phyloP scores from a whole-genome alignment of 2,329 filamentous ascomycete genomes.

The Colletotrichum phormii region DNA sequence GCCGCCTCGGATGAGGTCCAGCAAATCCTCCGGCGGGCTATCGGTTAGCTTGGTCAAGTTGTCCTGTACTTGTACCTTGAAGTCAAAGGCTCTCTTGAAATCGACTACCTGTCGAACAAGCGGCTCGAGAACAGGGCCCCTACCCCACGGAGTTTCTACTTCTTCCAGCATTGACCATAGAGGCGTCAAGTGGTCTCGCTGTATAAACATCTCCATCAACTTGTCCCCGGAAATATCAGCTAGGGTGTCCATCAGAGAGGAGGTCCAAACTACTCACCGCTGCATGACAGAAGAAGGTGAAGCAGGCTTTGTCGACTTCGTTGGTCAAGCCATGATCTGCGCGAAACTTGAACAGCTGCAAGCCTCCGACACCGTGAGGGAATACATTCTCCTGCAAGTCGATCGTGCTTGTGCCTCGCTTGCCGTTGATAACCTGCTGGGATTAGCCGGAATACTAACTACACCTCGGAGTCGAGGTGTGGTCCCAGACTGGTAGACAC shows the following conservation, averaged over 20 bases:
- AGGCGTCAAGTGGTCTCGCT: constrained; percentile 6
- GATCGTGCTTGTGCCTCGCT: constrained; percentile 5
- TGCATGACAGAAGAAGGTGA: constrained; percentile 28
- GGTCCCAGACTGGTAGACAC: no score
- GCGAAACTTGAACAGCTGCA: constrained; percentile 27
- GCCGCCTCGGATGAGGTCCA: background rate
- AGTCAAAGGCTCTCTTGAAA: constrained; percentile 20
- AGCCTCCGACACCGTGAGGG: constrained; percentile 4
- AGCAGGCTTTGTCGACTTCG: constrained; percentile 17
- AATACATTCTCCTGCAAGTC: constrained; percentile 27
- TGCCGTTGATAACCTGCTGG: constrained; percentile 10
- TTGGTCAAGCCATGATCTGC: constrained; percentile 21
- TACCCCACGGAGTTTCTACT: constrained; percentile 8
- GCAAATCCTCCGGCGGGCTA: background rate
- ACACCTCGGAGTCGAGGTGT: background rate
- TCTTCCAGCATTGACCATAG: constrained; percentile 26
- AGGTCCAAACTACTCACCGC: background rate
- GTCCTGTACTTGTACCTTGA: background rate
- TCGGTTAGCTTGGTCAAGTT: background rate
- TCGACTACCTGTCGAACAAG: constrained; percentile 12
- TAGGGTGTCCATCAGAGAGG: background rate
- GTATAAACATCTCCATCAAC: constrained; percentile 30
- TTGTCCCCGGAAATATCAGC: background rate
- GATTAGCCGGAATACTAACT: background rate
- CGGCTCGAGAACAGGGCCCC: constrained; percentile 8